Evolutionary conservation across 1,284 basidiomycete species (phyloP).

Genomic region (Erythrobasidium hasegawianum): DNA sequence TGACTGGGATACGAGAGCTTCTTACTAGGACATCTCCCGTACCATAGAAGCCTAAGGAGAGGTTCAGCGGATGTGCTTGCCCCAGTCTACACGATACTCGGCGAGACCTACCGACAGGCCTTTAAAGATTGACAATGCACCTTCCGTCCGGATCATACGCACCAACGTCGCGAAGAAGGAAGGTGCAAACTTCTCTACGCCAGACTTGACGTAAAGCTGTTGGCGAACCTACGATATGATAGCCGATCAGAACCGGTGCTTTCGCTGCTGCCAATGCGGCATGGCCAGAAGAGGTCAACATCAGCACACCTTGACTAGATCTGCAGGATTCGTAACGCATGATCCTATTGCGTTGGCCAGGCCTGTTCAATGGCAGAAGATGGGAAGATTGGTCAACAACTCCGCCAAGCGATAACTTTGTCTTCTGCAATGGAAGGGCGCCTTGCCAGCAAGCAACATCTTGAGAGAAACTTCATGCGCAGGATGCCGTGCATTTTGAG

Average conservation of each 20-base stretch:
- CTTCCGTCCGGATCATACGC: slow-evolving; percentile 40
- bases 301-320: slow-evolving; percentile 24
- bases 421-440: too few relatives aligned
- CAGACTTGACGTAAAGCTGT: slow-evolving; percentile 38
- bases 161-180: slow-evolving; percentile 37
- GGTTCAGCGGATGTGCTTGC: neutral
- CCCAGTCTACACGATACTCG: neutral
- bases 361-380: slow-evolving; percentile 7
- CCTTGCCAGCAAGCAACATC: slow-evolving; percentile 24
- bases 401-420: too few relatives aligned
- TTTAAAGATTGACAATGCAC: slow-evolving; percentile 39
- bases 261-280: too few relatives aligned
- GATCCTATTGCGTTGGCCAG: slow-evolving; percentile 21
- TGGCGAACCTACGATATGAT: slow-evolving; percentile 43
- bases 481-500: slow-evolving; percentile 28
- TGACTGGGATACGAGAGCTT: too few relatives aligned
- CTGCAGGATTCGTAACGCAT: slow-evolving; percentile 33
- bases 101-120: slow-evolving; percentile 37
- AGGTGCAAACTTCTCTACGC: slow-evolving; percentile 31
- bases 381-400: too few relatives aligned
- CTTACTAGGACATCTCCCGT: slow-evolving; percentile 40
- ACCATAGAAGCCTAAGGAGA: slow-evolving; percentile 32
- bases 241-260: too few relatives aligned
- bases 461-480: slow-evolving; percentile 33
- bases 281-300: neutral